A percentile compares a stretch with the other conserved stretches of the same genome.
Conservation (phyloP, 305 asterid genomes). For the Fraxinus sp. region DNA sequence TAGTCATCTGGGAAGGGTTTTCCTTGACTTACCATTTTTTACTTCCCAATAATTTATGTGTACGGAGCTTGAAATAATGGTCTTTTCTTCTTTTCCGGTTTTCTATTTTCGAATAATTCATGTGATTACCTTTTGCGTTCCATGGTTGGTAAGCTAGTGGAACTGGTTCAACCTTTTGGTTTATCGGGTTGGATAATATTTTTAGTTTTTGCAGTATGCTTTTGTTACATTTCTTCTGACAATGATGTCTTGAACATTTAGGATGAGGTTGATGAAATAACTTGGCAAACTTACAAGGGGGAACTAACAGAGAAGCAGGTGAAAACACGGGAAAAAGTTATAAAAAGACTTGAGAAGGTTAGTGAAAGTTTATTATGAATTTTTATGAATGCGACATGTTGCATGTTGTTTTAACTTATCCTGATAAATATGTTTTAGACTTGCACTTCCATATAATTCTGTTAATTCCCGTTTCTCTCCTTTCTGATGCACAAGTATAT, state of each 20-base stretch:
- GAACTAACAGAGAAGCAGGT: slow-evolving; percentile 97
- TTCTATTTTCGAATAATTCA: background rate
- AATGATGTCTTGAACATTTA: slow-evolving; percentile 29
- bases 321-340: slow-evolving; percentile 91
- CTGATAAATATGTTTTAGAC: slow-evolving; percentile 6
- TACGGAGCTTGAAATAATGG: slow-evolving; percentile 4
- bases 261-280: slow-evolving; percentile 94
- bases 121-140: background rate
- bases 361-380: slow-evolving; percentile 23
- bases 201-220: background rate
- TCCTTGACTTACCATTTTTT: background rate
- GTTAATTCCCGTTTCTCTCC: background rate
- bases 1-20: background rate
- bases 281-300: slow-evolving; percentile 98
- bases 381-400: background rate
- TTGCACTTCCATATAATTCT: background rate
- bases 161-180: background rate
- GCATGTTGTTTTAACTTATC: slow-evolving; percentile 1
- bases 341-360: slow-evolving; percentile 96
- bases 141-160: background rate
- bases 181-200: background rate
- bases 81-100: slow-evolving; percentile 2
- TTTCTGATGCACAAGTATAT: slow-evolving; percentile 12
- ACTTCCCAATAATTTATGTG: background rate
- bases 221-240: slow-evolving; percentile 15